These are phyloP conservation scores for Veloporphyrellus conicus DNA, from an alignment of 1,284 basidiomycete genomes.

Conservation along the genomic window DNA sequence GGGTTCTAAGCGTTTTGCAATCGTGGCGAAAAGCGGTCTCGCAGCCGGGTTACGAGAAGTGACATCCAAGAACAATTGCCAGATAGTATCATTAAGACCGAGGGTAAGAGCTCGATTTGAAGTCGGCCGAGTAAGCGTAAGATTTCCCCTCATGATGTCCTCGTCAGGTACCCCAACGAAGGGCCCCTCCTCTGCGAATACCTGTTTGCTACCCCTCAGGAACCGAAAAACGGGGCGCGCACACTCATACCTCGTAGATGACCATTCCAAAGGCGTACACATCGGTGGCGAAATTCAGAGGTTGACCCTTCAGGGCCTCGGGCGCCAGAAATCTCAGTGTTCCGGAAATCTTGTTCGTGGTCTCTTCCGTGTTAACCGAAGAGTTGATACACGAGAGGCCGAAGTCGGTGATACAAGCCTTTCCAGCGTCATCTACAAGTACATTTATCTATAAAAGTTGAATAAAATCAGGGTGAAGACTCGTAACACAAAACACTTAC, in stretches of 20 bases:
- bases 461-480: not conserved
- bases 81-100: not conserved
- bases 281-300: not conserved
- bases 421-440: not conserved
- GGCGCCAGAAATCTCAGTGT: not conserved
- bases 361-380: not conserved
- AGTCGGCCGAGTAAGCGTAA: not conserved
- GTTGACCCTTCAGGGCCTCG: not conserved
- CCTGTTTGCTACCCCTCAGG: not conserved
- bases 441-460: not conserved
- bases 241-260: not conserved
- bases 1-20: not conserved
- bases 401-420: not conserved
- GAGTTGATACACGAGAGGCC: not conserved
- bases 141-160: not conserved
- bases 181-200: not conserved
- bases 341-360: not conserved
- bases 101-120: not conserved
- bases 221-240: not conserved
- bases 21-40: not conserved
- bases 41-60: not conserved
- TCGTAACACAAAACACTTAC: not conserved
- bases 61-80: not conserved
- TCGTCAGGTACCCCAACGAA: not conserved
- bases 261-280: not conserved